These are phyloP conservation scores for Arthrobotrys entomopaga DNA, from an alignment of 2,329 filamentous ascomycete species.

Conservation along the genomic window DNA sequence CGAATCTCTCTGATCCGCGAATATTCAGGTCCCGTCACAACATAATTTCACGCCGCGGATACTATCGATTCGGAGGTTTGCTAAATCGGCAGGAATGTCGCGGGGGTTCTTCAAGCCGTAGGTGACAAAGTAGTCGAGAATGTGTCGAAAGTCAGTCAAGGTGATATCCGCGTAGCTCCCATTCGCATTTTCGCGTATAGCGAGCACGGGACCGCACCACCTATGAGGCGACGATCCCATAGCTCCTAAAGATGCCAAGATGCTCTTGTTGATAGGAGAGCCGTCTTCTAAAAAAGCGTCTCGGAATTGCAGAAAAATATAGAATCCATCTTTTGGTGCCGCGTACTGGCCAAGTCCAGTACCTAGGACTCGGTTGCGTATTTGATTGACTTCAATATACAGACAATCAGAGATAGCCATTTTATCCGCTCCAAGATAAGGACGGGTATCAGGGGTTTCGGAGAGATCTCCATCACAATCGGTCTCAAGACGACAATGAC, in stretches of 20 bases:
- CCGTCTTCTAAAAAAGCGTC: neutral
- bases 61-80: neutral
- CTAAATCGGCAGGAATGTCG: neutral
- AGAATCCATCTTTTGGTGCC: neutral
- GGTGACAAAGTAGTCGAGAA: neutral
- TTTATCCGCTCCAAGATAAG: neutral
- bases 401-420: neutral
- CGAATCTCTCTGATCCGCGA: neutral
- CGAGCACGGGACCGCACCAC: neutral
- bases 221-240: neutral
- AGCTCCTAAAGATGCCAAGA: neutral
- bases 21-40: neutral
- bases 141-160: conserved; percentile 10
- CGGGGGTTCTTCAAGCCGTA: neutral
- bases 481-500: neutral
- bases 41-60: neutral
- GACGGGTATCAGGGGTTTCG: neutral
- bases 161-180: neutral
- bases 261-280: neutral
- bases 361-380: neutral
- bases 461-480: neutral
- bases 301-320: neutral
- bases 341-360: neutral
- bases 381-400: neutral
- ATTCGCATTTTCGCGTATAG: neutral